Conservation (phyloP, 371 early-diverging fungal genomes). For the Lichtheimia ornata region DNA sequence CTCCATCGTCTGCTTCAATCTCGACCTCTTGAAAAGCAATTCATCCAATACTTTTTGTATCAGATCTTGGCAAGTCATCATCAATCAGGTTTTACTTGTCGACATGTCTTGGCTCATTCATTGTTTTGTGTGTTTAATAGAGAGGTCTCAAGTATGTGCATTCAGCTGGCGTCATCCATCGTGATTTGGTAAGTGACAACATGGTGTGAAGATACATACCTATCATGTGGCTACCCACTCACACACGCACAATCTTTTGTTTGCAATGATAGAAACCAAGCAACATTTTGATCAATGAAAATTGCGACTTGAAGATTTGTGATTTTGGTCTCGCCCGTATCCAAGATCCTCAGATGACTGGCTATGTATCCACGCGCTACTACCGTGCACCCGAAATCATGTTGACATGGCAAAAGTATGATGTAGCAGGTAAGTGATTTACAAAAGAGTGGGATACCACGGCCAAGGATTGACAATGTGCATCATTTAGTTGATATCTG, state of each 20-base stretch:
- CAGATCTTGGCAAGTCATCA: conserved; percentile 85
- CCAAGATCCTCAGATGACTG: conserved; percentile 92
- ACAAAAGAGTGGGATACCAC: neutral
- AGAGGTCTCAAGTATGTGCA: conserved; percentile 92
- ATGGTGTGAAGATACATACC: too few relatives aligned
- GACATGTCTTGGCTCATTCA: neutral
- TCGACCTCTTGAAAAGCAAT: conserved; percentile 88
- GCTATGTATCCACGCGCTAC: conserved; percentile 97
- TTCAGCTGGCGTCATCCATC: conserved; percentile 93
- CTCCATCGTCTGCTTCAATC: conserved; percentile 88
- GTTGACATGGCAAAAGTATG: conserved; percentile 98
- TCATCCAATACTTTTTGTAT: conserved; percentile 94
- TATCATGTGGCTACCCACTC: too few relatives aligned
- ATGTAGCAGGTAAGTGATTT: conserved; percentile 76
- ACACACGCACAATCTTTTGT: neutral
- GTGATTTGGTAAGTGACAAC: conserved; percentile 75
- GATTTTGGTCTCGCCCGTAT: conserved; percentile 97
- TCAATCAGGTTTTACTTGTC: neutral
- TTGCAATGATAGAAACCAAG: conserved; percentile 78
- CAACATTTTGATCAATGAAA: conserved; percentile 94
- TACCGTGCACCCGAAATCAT: conserved; percentile 99
- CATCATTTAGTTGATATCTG: conserved; percentile 90
- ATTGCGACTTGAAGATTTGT: conserved; percentile 97
- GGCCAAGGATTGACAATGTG: neutral
- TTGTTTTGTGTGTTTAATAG: conserved; percentile 27